These are phyloP conservation scores for Pyrenophora graminea DNA, from an alignment of 2,329 filamentous ascomycete genomes.

Conservation along the genomic window DNA sequence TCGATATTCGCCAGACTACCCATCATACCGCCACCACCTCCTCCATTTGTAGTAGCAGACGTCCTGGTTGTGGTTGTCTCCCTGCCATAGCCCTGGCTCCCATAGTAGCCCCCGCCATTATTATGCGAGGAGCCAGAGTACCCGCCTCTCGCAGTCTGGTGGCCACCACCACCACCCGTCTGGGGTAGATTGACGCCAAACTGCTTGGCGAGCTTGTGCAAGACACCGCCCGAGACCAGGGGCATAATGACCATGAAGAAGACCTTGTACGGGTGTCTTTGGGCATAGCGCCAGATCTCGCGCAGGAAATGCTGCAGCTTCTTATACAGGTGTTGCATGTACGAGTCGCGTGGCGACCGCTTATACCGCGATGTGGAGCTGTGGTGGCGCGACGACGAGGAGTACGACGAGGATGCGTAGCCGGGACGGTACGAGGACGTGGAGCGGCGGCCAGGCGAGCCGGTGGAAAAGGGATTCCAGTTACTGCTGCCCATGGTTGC, in stretches of 20 bases:
- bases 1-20: conserved; percentile 33
- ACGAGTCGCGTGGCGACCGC: conserved; percentile 75
- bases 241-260: conserved; percentile 90
- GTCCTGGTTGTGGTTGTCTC: conserved; percentile 12
- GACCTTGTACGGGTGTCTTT: conserved; percentile 82
- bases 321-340: conserved; percentile 72
- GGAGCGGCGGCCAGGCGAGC: conserved; percentile 22
- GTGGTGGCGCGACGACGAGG: conserved; percentile 36
- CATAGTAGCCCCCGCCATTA: conserved; percentile 50
- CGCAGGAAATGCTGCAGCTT: conserved; percentile 79
- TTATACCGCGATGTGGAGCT: conserved; percentile 76
- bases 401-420: conserved; percentile 38
- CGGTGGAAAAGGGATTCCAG: conserved; percentile 42
- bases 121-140: conserved; percentile 23
- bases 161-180: conserved; percentile 34
- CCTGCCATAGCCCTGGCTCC: conserved; percentile 50
- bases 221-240: conserved; percentile 78
- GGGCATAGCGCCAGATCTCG: conserved; percentile 80
- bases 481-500: conserved; percentile 33
- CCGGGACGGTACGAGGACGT: conserved; percentile 33
- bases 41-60: conserved; percentile 20
- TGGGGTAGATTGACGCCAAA: conserved; percentile 79
- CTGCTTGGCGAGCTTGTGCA: conserved; percentile 75
- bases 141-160: conserved; percentile 18
- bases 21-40: conserved; percentile 34